Percentiles rank a stretch among this genome's conserved stretches.
Conservation (phyloP, 768 basidiomycete species). For the Termitomyces sp. region DNA sequence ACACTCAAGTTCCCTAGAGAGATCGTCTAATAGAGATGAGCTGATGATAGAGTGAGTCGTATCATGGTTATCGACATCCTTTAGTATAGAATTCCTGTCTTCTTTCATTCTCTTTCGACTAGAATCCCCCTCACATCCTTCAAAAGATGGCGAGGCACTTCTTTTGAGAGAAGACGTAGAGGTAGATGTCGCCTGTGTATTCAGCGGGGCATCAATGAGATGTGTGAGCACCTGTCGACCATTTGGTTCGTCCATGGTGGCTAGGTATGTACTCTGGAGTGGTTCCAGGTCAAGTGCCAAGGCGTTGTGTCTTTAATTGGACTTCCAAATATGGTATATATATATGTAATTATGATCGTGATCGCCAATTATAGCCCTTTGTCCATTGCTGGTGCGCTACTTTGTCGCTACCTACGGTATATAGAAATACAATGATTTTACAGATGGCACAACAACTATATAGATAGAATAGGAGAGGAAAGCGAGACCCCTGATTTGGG, state of each 20-base stretch:
- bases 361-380: conserved; percentile 9
- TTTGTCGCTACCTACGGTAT: background rate
- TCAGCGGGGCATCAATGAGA: conserved; percentile 12
- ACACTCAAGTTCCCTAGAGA: conserved; percentile 74
- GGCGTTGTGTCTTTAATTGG: conserved; percentile 18
- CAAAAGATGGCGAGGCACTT: conserved; percentile 54
- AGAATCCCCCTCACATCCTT: conserved; percentile 36
- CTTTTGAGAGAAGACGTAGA: conserved; percentile 41
- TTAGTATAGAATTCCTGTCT: conserved; percentile 18
- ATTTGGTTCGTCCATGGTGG: conserved; percentile 11
- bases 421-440: conserved; percentile 6
- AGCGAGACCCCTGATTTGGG: conserved; percentile 28
- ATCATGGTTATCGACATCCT: conserved; percentile 3
- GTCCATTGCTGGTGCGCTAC: conserved; percentile 1
- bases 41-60: conserved; percentile 8
- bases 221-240: conserved; percentile 12
- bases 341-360: conserved; percentile 6
- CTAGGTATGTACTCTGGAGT: conserved; percentile 7
- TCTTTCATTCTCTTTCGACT: conserved; percentile 61
- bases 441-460: background rate
- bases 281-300: conserved; percentile 14
- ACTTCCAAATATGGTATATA: conserved; percentile 14
- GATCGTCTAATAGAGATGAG: conserved; percentile 45
- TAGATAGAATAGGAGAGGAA: conserved; percentile 20
- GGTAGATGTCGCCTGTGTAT: conserved; percentile 9